A percentile compares a stretch with the other conserved stretches of the same genome.
Evolutionary conservation across 805 yeast genomes (phyloP).

Genomic region (Clavispora asparagi): DNA sequence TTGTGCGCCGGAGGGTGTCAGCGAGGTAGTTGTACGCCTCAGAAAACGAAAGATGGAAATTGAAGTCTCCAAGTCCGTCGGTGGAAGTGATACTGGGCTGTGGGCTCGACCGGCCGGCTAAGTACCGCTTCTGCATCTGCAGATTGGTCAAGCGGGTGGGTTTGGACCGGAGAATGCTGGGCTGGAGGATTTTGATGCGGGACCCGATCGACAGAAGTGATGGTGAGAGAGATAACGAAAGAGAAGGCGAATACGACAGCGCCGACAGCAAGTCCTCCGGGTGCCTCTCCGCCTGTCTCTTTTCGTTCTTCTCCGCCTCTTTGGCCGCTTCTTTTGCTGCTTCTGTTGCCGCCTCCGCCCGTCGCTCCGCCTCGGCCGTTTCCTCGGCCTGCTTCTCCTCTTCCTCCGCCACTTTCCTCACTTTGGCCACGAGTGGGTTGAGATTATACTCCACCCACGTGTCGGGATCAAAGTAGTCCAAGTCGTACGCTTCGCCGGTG

Average conservation of each 20-base stretch:
- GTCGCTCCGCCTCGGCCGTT: neutral
- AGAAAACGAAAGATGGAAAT: conserved; percentile 34
- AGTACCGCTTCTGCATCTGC: conserved; percentile 23
- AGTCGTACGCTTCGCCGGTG: conserved; percentile 52
- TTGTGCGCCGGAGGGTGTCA: conserved; percentile 57
- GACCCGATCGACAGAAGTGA: conserved; percentile 15
- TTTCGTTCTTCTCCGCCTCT: no score
- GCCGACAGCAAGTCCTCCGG: neutral
- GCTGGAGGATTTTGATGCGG: conserved; percentile 13
- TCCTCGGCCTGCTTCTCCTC: neutral
- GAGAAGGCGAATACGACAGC: neutral
- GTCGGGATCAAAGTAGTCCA: conserved; percentile 77
- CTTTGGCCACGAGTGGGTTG: conserved; percentile 62
- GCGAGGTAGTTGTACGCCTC: conserved; percentile 62
- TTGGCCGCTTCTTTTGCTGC: no score
- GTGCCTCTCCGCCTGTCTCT: no score
- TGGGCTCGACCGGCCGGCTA: conserved; percentile 14
- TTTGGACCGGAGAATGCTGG: conserved; percentile 11
- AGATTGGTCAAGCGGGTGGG: conserved; percentile 14
- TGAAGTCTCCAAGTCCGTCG: conserved; percentile 4
- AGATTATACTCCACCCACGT: conserved; percentile 74
- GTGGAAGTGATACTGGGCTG: neutral
- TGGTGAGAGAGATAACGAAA: neutral
- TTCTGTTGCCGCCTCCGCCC: neutral
- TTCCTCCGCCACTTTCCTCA: conserved; percentile 24